Evolutionary conservation across 371 early-diverging fungal species (phyloP), one percentile per base, ranked within the genome.

Genomic region (Batrachochytrium dendrobatidis): DNA sequence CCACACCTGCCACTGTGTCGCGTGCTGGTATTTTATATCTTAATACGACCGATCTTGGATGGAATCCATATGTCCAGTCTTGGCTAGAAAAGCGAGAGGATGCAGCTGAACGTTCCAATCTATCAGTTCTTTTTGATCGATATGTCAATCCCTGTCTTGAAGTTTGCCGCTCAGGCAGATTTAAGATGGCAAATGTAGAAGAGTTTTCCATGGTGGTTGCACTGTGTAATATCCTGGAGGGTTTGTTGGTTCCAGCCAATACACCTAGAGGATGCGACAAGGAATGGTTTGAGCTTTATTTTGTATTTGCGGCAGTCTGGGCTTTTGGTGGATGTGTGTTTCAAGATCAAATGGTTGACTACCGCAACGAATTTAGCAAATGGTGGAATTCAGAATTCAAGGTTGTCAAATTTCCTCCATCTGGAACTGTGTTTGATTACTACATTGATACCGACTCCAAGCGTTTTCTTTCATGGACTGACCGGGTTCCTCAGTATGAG

Each of bases 1-100:
- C 83, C 24, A 86, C 86, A 10, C 85, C 85, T 6, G 86, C 86
- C 48, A 84, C 86, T 1, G 80, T 86, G n/a, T 83, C 83, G 12
- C 73, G 86, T 33, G 82, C 83, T n/a, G 83, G 83, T 69, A 82
- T 84, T 59, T 56, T 83, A 35, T 83, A 82, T 59, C 58, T 83
- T 17, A 83, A 79, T 60, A 69, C 73, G 12, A 74, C 79, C 18
- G 83, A 83, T 64, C 57, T 83, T 12, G 82, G 83, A 1, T 82
- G 81, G 82, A 77, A 76, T 53, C 82, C 83, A 17, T 79, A 72
- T 57, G 80, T 83, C 5, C 82, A 83, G 60, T 77, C 77, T n/a
- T 83, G 83, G 83, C 71, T 83, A 25, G 82, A 82, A 48, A 82
- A 83, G 60, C 58, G 81, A 15, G 83, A 83, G 56, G 83, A 83